Evolutionary conservation across 352 stramenopile genomes (phyloP), one percentile per base, ranked within the genome.

Genomic region (Pythium oligandrum): DNA sequence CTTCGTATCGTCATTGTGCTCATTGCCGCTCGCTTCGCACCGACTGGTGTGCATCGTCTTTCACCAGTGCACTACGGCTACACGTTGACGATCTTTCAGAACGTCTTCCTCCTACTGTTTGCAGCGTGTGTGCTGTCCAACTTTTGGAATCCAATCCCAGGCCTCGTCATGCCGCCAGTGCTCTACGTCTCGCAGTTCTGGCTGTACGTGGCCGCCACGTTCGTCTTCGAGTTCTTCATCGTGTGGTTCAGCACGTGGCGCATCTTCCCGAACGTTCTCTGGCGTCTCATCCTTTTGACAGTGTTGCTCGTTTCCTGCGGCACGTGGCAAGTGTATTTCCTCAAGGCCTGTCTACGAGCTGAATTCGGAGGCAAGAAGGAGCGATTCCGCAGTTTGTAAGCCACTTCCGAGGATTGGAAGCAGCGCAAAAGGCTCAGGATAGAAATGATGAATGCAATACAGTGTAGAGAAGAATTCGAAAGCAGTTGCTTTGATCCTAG

Each of bases 361-460:
- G 83, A 93, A 64, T 91, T 84, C 58, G 71, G 67, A 40, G 78
- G 78, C 49, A 90, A 88, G 65, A 93, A 90, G 55, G 83, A 93
- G 56, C 76, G 80, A 0, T 68, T 90, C 36, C 71, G 83, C 48
- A 90, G 80, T 34, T 69, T 90, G 12, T 92, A 83, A 51, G 45
- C 1, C 34, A 42, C 38, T 26, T 26, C 17, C 17, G 17, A 26
- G 17, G 17, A 26, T 26, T 26, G 17, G 17, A 26, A 26, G 17
- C 17, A 26, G 17, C 17, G 17, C 17, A 26, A 26, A 26, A 26
- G 17, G 17, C 17, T 26, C 17, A 26, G 17, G 17, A 26, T 26
- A 26, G 17, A 26, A 26, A 26, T 26, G 17, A 26, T 26, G 17
- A 26, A 26, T 26, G 17, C 17, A 26, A 26, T 26, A 26, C 17